phyloP scores from a whole-genome alignment of 2,329 filamentous ascomycete genomes.

The Drechslerella dactyloides region DNA sequence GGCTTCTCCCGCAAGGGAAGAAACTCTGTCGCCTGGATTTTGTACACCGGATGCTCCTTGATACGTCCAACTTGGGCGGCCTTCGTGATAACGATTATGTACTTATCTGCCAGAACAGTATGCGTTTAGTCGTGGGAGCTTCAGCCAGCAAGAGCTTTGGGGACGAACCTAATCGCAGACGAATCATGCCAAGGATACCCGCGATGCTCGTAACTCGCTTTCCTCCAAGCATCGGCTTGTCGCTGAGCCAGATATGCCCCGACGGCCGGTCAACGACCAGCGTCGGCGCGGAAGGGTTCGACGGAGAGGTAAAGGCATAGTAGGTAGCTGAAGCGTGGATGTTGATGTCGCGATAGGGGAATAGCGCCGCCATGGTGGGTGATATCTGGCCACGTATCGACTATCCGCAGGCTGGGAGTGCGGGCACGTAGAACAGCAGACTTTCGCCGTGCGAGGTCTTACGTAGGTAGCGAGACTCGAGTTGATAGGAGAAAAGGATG shows the following conservation, averaged over 20 bases:
- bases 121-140: conserved; percentile 31
- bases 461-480: not conserved
- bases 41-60: conserved; percentile 96
- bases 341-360: conserved; percentile 95
- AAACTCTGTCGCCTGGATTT: conserved; percentile 87
- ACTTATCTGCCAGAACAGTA: conserved; percentile 71
- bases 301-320: conserved; percentile 96
- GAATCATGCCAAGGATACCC: conserved; percentile 92
- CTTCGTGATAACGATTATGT: conserved; percentile 95
- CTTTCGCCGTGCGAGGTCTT: not conserved
- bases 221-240: conserved; percentile 75
- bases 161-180: conserved; percentile 80
- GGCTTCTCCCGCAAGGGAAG: conserved; percentile 81
- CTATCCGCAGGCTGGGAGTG: conserved; percentile 12
- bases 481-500: not conserved
- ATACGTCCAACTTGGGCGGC: conserved; percentile 86
- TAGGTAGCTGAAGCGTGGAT: conserved; percentile 88
- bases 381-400: conserved; percentile 48
- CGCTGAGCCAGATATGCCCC: conserved; percentile 83
- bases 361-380: conserved; percentile 61
- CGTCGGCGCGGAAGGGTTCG: conserved; percentile 84
- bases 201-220: conserved; percentile 93
- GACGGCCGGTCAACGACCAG: conserved; percentile 90
- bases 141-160: conserved; percentile 36
- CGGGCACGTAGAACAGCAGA: not conserved